Evolutionary conservation across 108 stramenopile species (phyloP).

Genomic region (Seminavis robusta): DNA sequence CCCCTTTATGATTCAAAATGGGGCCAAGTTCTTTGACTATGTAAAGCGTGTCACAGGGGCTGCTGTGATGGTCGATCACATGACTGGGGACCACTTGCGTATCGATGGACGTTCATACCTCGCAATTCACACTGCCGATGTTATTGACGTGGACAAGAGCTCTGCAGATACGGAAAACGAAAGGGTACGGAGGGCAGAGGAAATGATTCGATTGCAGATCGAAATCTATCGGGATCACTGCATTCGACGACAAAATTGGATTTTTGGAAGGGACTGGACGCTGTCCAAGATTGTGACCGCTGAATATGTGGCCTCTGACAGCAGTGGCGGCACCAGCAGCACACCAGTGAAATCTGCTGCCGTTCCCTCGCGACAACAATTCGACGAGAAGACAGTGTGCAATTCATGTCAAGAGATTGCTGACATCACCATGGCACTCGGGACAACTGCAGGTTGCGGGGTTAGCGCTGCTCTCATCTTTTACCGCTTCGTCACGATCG

Average conservation of each 20-base stretch:
- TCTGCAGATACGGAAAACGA: slow-evolving; percentile 26
- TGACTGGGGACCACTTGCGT: slow-evolving; percentile 70
- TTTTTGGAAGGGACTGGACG: slow-evolving; percentile 84
- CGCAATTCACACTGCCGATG: neutral
- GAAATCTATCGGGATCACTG: slow-evolving; percentile 73
- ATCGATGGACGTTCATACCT: slow-evolving; percentile 72
- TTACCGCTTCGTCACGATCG: slow-evolving; percentile 65
- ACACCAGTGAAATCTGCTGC: neutral
- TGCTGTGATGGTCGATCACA: slow-evolving; percentile 54
- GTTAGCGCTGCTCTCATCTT: slow-evolving; percentile 73
- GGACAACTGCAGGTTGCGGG: slow-evolving; percentile 40
- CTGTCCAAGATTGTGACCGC: slow-evolving; percentile 23
- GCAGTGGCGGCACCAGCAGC: slow-evolving; percentile 7
- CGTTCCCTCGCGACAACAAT: slow-evolving; percentile 11
- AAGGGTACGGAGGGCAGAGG: slow-evolving; percentile 61
- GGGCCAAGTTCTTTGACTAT: slow-evolving; percentile 67
- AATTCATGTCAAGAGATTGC: slow-evolving; percentile 69
- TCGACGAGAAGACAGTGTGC: slow-evolving; percentile 45
- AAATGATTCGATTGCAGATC: slow-evolving; percentile 72
- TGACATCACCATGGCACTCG: slow-evolving; percentile 52
- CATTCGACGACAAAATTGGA: slow-evolving; percentile 71
- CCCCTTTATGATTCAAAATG: slow-evolving; percentile 45
- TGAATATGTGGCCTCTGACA: neutral
- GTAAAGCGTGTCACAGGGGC: slow-evolving; percentile 51
- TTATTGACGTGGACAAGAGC: neutral